Percentiles rank a stretch among this genome's conserved stretches.
Conservation (phyloP, 805 yeast species). For the Brettanomyces custersianus region DNA sequence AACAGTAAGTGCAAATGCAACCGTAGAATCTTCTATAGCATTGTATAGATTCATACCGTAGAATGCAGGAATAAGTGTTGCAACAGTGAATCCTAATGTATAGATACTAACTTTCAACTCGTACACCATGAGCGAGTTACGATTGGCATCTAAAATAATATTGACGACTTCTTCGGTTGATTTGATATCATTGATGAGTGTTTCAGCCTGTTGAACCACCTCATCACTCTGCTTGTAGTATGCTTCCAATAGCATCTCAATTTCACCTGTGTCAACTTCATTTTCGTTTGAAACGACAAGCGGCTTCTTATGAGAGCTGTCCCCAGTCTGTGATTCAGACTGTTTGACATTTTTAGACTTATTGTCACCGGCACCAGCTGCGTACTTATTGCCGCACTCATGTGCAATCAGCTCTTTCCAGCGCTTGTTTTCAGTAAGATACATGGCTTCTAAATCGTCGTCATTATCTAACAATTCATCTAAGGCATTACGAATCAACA, state of each 20-base stretch:
- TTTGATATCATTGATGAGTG: slow-evolving; percentile 71
- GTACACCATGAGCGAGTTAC: slow-evolving; percentile 82
- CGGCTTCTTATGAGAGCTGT: neutral
- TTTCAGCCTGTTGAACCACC: slow-evolving; percentile 83
- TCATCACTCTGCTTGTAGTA: slow-evolving; percentile 91
- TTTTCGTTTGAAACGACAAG: slow-evolving; percentile 1
- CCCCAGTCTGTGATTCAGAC: neutral
- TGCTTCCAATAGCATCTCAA: slow-evolving; percentile 81
- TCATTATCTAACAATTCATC: slow-evolving; percentile 83
- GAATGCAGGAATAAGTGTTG: slow-evolving; percentile 77
- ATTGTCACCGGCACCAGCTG: neutral
- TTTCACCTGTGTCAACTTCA: slow-evolving; percentile 42
- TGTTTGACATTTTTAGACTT: neutral
- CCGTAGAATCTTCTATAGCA: slow-evolving; percentile 58
- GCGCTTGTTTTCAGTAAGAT: slow-evolving; percentile 39
- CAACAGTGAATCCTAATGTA: slow-evolving; percentile 78
- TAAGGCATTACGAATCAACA: slow-evolving; percentile 68
- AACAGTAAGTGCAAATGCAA: slow-evolving; percentile 56
- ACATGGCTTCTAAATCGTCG: slow-evolving; percentile 77
- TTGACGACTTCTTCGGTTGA: slow-evolving; percentile 91
- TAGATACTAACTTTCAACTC: slow-evolving; percentile 78
- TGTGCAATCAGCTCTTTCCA: slow-evolving; percentile 9
- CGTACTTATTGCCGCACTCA: neutral
- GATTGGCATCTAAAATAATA: slow-evolving; percentile 82
- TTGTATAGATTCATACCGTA: slow-evolving; percentile 84